Base-by-base conservation (phyloP, 192 early-diverging fungal genomes). In the Coemansia sp. region DNA sequence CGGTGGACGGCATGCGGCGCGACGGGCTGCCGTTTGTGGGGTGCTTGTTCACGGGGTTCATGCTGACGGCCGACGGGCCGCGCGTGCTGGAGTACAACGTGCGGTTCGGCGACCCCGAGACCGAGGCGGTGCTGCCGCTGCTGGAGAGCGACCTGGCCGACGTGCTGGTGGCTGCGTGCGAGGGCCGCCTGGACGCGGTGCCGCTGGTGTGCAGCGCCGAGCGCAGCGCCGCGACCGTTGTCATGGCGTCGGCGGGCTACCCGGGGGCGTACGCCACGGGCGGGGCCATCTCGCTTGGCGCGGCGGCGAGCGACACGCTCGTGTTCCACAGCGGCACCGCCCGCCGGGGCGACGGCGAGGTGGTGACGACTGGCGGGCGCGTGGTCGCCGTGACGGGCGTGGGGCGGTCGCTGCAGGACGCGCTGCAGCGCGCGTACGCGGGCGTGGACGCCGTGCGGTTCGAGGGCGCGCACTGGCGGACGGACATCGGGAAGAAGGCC, bases 81-180 rank as follows among this genome's bases (percentile, higher is more conserved):
- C 95, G 94, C 77, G 90, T 96, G 8, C 81, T 99, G 25, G 97
- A 99, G 73, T 99, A 92, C 86, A 99, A 99, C 74, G 90, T 90
- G 54, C 87, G 97, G 10, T 97, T 99, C 58, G 97, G 97, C 27
- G 97, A 99, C 55, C 97, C 97, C 31, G 97, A 99, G 72, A 97
- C 95, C 15, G 91, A 99, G 71, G 92, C 88, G 5, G 88, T 95
- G 8, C 81, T 99, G 43, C 95, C 97, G 14, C 78, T 99, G 17
- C 77, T 99, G 23, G 86, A 78, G 21, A 87, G 86, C 31, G 93
- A 95, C 79, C 72, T 99, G 22, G 87, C 86, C 36, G 88, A 94
- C 53, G 85, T 97, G 34, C 79, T 93, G 68, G 50, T 93, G 62
- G 93, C 94, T 22, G 88, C 87, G 47, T 86, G 85, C 22, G 90